Percentiles rank a stretch among this genome's conserved stretches.
Evolutionary conservation across 169 alveolate species (phyloP).

Genomic region (Blepharisma undulans): DNA sequence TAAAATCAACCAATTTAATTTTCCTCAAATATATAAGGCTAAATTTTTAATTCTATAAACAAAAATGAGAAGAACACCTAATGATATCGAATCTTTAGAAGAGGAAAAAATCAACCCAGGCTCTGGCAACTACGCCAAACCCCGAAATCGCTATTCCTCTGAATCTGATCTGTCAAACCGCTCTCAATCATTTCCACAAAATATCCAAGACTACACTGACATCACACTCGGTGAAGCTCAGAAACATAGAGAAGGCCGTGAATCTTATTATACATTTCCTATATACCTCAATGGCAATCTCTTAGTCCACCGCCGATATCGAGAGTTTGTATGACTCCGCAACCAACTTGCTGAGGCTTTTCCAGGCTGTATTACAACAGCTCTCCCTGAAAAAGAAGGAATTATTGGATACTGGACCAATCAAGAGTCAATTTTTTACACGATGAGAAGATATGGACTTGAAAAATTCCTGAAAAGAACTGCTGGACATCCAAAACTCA

Average conservation of each 20-base stretch:
- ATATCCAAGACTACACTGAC: background rate
- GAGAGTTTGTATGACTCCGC: conserved; percentile 25
- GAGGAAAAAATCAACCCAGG: background rate
- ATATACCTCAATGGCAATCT: background rate
- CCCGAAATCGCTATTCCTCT: background rate
- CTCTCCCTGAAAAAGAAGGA: conserved; percentile 36
- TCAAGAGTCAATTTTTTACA: conserved; percentile 26
- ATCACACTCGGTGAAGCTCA: conserved; percentile 9
- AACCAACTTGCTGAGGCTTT: background rate
- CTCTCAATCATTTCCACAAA: background rate
- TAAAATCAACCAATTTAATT: background rate
- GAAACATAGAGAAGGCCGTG: conserved; percentile 34
- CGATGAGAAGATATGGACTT: background rate
- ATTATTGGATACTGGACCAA: conserved; percentile 18
- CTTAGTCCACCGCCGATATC: conserved; percentile 3
- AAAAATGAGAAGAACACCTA: background rate
- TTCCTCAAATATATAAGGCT: background rate
- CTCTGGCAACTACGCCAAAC: background rate
- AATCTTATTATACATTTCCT: background rate
- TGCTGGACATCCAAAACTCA: background rate
- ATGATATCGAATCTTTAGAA: background rate
- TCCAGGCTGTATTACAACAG: conserved; percentile 26
- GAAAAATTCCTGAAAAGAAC: background rate
- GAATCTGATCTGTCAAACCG: background rate
- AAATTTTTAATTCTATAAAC: background rate